Evolutionary conservation across 163 green algal genomes (phyloP).

Genomic region (Smithsoniella earleae): DNA sequence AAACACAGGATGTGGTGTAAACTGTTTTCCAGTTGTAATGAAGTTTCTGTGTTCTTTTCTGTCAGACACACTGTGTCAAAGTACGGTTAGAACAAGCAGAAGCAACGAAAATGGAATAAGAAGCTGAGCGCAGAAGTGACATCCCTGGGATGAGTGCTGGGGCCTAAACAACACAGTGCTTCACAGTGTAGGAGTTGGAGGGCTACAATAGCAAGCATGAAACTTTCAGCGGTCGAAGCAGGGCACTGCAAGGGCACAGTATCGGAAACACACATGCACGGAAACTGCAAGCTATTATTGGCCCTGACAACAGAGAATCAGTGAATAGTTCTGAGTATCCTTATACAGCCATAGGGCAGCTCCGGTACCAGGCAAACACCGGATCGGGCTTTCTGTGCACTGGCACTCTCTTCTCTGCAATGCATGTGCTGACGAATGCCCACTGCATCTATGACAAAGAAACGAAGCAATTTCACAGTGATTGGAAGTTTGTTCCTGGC

Average conservation of each 20-base stretch:
- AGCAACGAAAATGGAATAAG: no score
- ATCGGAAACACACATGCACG: neutral
- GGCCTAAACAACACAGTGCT: neutral
- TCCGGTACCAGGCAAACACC: slow-evolving; percentile 1
- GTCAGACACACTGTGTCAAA: no score
- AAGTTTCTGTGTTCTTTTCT: no score
- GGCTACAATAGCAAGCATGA: neutral
- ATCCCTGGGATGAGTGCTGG: neutral
- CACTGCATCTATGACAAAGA: slow-evolving; percentile 26
- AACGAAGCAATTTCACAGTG: slow-evolving; percentile 19
- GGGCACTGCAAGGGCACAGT: neutral
- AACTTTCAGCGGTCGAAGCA: neutral
- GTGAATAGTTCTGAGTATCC: slow-evolving; percentile 6
- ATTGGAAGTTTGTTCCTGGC: slow-evolving; percentile 23
- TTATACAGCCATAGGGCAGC: slow-evolving; percentile 21
- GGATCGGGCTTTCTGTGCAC: slow-evolving; percentile 11
- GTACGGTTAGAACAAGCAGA: no score
- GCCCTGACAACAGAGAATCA: neutral
- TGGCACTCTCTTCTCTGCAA: slow-evolving; percentile 17
- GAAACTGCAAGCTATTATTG: slow-evolving; percentile 19
- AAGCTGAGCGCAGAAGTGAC: neutral
- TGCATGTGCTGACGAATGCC: slow-evolving; percentile 26
- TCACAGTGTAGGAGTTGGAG: neutral
- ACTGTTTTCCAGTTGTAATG: no score
- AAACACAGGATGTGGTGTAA: no score